Percentiles rank a stretch among this genome's conserved stretches.
Conservation (phyloP, 495 filamentous ascomycete species). For the Hyaloscypha variabilis region DNA sequence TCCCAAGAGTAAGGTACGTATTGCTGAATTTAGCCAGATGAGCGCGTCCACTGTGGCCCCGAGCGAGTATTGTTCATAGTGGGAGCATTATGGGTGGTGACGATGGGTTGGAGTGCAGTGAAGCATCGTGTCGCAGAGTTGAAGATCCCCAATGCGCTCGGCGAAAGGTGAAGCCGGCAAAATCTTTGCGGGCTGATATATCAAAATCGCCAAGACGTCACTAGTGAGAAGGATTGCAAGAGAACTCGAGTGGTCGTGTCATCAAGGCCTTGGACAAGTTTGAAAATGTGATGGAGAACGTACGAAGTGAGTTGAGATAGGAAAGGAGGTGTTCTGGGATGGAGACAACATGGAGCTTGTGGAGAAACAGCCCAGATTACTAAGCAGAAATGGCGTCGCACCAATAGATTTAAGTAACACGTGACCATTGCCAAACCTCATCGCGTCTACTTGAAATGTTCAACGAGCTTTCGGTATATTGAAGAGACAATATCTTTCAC, state of each 20-base stretch:
- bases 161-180: slow-evolving; percentile 1
- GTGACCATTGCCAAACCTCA: too few species aligned
- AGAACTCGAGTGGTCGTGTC: neutral
- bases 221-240: neutral
- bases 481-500: neutral
- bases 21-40: neutral
- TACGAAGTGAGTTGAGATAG: slow-evolving; percentile 4
- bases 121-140: slow-evolving; percentile 10
- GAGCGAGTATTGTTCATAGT: neutral
- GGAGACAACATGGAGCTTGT: too few species aligned
- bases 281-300: neutral
- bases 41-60: neutral
- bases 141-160: slow-evolving; percentile 13
- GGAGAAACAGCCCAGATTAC: too few species aligned
- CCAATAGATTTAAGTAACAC: too few species aligned
- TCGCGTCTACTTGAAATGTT: too few species aligned
- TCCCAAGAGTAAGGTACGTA: neutral
- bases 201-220: slow-evolving; percentile 5
- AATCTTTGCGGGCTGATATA: slow-evolving; percentile 10
- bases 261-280: neutral
- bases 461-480: too few species aligned
- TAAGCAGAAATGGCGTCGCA: too few species aligned
- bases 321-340: too few species aligned
- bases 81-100: neutral
- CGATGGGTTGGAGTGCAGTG: neutral